Percentiles rank a stretch among this genome's conserved stretches.
Evolutionary conservation across 208 protist species (phyloP).

Genomic region (Tritrichomonas foetus): DNA sequence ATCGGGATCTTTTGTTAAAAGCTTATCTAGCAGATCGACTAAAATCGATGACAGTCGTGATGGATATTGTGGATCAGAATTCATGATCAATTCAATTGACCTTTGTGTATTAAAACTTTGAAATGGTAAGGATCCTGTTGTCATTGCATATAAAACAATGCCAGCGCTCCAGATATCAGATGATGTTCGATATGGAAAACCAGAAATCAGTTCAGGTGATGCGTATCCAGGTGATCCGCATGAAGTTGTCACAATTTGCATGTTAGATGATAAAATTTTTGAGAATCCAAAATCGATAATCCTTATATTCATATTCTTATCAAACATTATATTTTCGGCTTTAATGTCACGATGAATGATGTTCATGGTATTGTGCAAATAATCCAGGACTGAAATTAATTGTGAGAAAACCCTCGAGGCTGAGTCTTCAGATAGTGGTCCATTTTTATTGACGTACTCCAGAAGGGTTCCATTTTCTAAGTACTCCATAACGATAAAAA

Average conservation of each 20-base stretch:
- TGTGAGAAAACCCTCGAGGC: neutral
- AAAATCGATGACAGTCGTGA: neutral
- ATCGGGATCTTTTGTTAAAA: neutral
- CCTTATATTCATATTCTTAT: neutral
- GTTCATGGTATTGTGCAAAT: neutral
- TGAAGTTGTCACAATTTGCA: neutral
- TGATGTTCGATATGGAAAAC: neutral
- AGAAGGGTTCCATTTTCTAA: neutral
- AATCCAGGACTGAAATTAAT: conserved; percentile 29
- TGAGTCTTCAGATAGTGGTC: neutral
- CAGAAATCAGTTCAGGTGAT: neutral
- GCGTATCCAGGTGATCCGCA: neutral
- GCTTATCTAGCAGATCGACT: neutral
- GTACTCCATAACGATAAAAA: neutral
- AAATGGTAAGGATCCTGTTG: neutral
- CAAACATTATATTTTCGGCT: conserved; percentile 21
- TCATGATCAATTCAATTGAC: neutral
- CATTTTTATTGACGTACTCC: neutral
- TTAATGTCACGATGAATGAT: conserved; percentile 4
- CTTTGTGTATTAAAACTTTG: neutral
- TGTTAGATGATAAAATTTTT: neutral
- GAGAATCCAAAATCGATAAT: neutral
- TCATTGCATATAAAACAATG: conserved; percentile 16
- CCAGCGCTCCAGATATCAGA: conserved; percentile 23
- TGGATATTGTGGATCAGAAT: conserved; percentile 5